Evolutionary conservation across 352 stramenopile genomes (phyloP).

Genomic region (Pythium brachiatum): DNA sequence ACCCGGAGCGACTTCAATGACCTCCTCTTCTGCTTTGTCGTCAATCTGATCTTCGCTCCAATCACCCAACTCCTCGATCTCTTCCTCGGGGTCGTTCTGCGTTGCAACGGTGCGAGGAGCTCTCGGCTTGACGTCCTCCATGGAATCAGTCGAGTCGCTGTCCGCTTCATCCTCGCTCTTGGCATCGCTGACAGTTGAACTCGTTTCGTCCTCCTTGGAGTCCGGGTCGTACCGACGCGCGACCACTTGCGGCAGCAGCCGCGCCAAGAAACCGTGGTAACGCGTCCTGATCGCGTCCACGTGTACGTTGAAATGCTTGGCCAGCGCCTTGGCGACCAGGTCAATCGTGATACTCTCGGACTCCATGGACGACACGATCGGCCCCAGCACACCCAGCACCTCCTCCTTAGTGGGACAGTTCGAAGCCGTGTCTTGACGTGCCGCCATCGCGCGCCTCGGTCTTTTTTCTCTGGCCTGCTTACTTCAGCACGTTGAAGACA

Average conservation of each 20-base stretch:
- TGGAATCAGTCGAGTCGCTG: too few species aligned
- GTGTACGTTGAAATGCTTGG: background rate
- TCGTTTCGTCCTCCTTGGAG: too few species aligned
- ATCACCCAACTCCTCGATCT: too few species aligned
- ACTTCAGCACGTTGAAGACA: conserved; percentile 10
- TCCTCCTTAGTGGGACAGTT: background rate
- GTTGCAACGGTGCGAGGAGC: too few species aligned
- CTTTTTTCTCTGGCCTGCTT: too few species aligned
- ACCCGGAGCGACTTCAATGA: background rate
- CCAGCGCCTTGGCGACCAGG: background rate
- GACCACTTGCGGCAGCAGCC: background rate
- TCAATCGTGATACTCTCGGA: background rate
- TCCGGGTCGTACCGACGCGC: too few species aligned
- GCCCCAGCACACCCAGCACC: background rate
- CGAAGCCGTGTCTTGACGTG: background rate
- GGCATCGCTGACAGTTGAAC: too few species aligned
- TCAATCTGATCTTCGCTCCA: background rate
- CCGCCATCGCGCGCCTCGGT: background rate
- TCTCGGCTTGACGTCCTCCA: too few species aligned
- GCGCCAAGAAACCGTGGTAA: background rate
- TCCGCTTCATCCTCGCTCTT: too few species aligned
- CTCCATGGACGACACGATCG: background rate
- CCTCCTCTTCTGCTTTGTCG: background rate
- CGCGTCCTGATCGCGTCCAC: background rate
- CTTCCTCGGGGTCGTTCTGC: too few species aligned